Evolutionary conservation across 768 basidiomycete species (phyloP), one percentile per base, ranked within the genome.

Genomic region (Trichaptum fuscoviolaceum): DNA sequence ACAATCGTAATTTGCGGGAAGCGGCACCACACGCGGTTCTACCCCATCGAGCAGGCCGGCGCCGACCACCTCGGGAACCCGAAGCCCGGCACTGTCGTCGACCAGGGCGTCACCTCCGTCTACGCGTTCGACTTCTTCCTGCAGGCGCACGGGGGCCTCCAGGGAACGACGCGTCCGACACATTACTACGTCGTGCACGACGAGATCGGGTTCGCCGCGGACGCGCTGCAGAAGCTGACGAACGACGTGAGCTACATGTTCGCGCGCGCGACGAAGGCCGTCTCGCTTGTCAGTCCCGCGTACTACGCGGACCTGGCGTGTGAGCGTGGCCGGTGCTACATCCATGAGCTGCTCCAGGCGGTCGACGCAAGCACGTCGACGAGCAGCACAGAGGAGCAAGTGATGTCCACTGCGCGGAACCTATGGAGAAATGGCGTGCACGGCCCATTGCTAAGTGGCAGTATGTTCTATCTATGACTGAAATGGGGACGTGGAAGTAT

Each of bases 391-490:
- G 86, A 87, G 24, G 81, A 86, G 57, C 25, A 25, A 17, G 81
- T 88, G 17, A 77, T 79, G 69, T 72, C 72, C 18, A 89, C 89
- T 72, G 92, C 90, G 0, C 58, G 71, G 64, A 71, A 63, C 18
- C 64, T 82, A 57, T 94, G 92, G 92, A 73, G 75, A 20, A 73
- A 72, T 2, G 90, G 89, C 1, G 87, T 90, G 18, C 69, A 73
- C 18, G 83, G 80, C 1, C 34, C 70, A 0, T 73, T 70, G 7
- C 73, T 92, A 72, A 89, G 85, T 76, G 82, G 89, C 42, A 87
- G 87, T 0, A 92, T 92, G 90, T 92, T 84, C 71, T 92, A 92
- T 75, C 78, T 92, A n/a, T 91, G 69, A 80, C n/a, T n/a, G n/a
- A n/a, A n/a, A n/a, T n/a, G n/a, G n/a, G n/a, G n/a, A n/a, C n/a